Percentiles rank a stretch among this genome's conserved stretches.
Evolutionary conservation across 2,329 filamentous ascomycete species (phyloP).

Genomic region (Penicillium thymicola): DNA sequence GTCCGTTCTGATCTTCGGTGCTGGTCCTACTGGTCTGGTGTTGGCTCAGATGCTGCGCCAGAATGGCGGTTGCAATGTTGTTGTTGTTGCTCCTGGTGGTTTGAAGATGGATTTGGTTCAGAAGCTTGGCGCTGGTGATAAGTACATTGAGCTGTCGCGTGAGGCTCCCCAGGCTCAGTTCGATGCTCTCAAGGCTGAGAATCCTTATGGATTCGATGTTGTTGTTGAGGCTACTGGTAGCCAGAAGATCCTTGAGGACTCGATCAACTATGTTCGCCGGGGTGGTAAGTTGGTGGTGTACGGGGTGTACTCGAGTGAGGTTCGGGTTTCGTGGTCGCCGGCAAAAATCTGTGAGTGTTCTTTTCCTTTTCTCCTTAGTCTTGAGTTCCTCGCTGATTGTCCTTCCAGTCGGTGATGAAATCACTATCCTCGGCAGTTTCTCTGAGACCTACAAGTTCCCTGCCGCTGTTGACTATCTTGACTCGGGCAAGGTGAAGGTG

Average conservation of each 20-base stretch:
- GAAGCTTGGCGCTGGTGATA: slow-evolving; percentile 47
- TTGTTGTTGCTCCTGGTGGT: slow-evolving; percentile 65
- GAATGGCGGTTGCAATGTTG: slow-evolving; percentile 67
- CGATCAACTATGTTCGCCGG: slow-evolving; percentile 68
- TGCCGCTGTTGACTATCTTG: slow-evolving; percentile 53
- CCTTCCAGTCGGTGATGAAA: slow-evolving; percentile 53
- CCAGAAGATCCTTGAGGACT: slow-evolving; percentile 65
- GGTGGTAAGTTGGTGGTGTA: slow-evolving; percentile 71
- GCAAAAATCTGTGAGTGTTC: slow-evolving; percentile 61
- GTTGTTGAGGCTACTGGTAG: slow-evolving; percentile 70
- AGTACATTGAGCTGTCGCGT: slow-evolving; percentile 48
- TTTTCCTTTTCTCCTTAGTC: no score
- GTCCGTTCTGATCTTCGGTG: slow-evolving; percentile 65
- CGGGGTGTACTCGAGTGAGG: slow-evolving; percentile 63
- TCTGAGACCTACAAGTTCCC: slow-evolving; percentile 72
- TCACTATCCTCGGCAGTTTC: slow-evolving; percentile 71
- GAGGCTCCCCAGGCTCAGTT: slow-evolving; percentile 58
- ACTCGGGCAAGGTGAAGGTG: slow-evolving; percentile 46
- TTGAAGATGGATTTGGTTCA: slow-evolving; percentile 68
- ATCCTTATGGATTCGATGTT: slow-evolving; percentile 72
- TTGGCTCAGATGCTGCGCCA: slow-evolving; percentile 61
- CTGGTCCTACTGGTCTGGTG: slow-evolving; percentile 65
- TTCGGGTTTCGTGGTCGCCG: slow-evolving; percentile 66
- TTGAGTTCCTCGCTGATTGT: slow-evolving; percentile 6
- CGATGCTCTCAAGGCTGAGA: slow-evolving; percentile 58